Evolutionary conservation across 1,284 basidiomycete genomes (phyloP).

Genomic region (Vanrija sp.): DNA sequence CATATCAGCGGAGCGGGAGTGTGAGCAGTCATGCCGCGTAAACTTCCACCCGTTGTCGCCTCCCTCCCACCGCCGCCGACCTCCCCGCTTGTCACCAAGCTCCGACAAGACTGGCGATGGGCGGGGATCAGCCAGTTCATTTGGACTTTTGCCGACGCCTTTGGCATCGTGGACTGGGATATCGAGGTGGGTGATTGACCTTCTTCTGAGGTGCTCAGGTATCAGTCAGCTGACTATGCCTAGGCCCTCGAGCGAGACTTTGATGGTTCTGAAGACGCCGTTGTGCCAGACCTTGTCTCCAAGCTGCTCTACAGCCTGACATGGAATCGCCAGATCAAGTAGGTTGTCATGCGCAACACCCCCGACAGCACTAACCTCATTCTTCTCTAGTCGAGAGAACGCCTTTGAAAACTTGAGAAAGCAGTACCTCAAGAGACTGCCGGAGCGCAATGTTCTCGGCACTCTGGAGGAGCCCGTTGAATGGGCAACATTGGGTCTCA

Average conservation of each 20-base stretch:
- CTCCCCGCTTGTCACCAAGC: slow-evolving; percentile 41
- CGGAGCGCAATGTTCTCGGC: slow-evolving; percentile 38
- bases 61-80: slow-evolving; percentile 33
- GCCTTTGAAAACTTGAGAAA: slow-evolving; percentile 44
- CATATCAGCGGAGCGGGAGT: no score
- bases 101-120: slow-evolving; percentile 48
- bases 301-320: slow-evolving; percentile 53
- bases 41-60: slow-evolving; percentile 16
- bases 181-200: slow-evolving; percentile 39
- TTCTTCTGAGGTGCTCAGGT: neutral
- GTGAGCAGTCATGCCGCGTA: slow-evolving; percentile 32
- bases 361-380: neutral
- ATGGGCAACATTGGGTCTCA: slow-evolving; percentile 52
- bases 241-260: slow-evolving; percentile 52
- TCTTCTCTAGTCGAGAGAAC: slow-evolving; percentile 35
- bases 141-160: slow-evolving; percentile 46
- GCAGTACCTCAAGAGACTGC: slow-evolving; percentile 44
- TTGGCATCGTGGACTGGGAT: slow-evolving; percentile 45
- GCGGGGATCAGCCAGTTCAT: slow-evolving; percentile 48
- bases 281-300: slow-evolving; percentile 50
- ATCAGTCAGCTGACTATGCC: neutral
- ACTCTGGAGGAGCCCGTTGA: slow-evolving; percentile 41
- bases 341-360: slow-evolving; percentile 17
- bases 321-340: slow-evolving; percentile 52
- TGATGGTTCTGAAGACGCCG: slow-evolving; percentile 48